A percentile compares a stretch with the other conserved stretches of the same genome.
Evolutionary conservation across 208 protist genomes (phyloP).

Genomic region (Porcisia deanei): DNA sequence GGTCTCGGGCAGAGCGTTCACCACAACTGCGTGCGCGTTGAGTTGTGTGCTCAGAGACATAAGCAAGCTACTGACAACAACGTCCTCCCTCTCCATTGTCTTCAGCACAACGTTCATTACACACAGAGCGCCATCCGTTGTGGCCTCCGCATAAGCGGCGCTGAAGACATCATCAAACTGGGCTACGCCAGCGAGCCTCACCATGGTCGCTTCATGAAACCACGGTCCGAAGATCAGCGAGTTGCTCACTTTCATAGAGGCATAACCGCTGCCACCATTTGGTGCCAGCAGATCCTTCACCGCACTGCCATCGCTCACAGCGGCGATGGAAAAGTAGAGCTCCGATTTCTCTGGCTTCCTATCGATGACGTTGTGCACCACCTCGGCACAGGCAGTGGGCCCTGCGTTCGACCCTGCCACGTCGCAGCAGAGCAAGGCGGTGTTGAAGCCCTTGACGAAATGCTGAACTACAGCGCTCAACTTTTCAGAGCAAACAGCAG

Average conservation of each 20-base stretch:
- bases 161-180: conserved; percentile 29
- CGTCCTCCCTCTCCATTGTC: conserved; percentile 36
- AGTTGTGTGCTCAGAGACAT: conserved; percentile 35
- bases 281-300: conserved; percentile 36
- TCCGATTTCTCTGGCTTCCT: conserved; percentile 30
- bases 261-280: conserved; percentile 12
- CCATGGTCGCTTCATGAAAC: conserved; percentile 33
- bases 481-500: conserved; percentile 27
- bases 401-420: conserved; percentile 34
- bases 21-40: conserved; percentile 16
- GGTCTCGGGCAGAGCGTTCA: conserved; percentile 20
- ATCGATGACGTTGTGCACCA: conserved; percentile 23
- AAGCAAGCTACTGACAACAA: conserved; percentile 47
- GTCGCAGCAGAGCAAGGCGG: conserved; percentile 50
- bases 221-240: conserved; percentile 66
- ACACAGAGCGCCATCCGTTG: conserved; percentile 33
- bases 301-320: conserved; percentile 22
- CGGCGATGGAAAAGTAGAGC: conserved; percentile 37
- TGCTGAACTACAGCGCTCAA: conserved; percentile 29
- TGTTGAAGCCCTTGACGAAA: conserved; percentile 40
- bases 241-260: conserved; percentile 25
- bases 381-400: conserved; percentile 22
- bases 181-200: conserved; percentile 15
- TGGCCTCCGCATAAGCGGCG: conserved; percentile 21
- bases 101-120: conserved; percentile 39